phyloP scores from a whole-genome alignment of 2,329 filamentous ascomycete genomes.

The Claviceps maximensis region DNA sequence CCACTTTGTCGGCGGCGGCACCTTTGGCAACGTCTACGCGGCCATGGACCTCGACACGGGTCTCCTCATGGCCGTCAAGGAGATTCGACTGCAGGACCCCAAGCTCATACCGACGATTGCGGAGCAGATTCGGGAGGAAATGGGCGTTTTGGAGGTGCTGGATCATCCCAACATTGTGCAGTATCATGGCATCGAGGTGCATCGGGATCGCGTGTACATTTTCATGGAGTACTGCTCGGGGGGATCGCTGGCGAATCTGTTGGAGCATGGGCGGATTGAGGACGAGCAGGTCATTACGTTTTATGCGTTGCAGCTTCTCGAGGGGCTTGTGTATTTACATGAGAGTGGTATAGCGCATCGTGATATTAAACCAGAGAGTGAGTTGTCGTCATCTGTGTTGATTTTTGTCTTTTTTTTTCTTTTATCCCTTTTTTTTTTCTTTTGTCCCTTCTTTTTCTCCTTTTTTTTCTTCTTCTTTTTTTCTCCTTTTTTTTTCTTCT shows the following conservation, averaged over 20 bases:
- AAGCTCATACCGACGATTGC: constrained; percentile 92
- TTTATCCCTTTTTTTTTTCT: background rate
- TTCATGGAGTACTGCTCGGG: constrained; percentile 99
- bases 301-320: constrained; percentile 84
- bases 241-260: constrained; percentile 73
- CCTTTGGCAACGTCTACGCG: constrained; percentile 93
- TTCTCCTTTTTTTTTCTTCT: background rate
- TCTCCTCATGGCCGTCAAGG: constrained; percentile 96
- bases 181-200: constrained; percentile 95
- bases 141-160: constrained; percentile 87
- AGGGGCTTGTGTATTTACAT: constrained; percentile 87
- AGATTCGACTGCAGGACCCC: constrained; percentile 92
- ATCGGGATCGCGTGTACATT: constrained; percentile 98
- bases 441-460: background rate
- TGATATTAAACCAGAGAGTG: constrained; percentile 95
- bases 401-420: background rate
- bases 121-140: constrained; percentile 88
- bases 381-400: constrained; percentile 29
- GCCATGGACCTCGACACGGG: constrained; percentile 95
- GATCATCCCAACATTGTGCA: constrained; percentile 97
- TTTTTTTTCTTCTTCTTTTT: background rate
- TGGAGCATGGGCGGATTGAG: constrained; percentile 94
- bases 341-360: constrained; percentile 86
- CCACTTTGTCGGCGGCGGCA: constrained; percentile 93
- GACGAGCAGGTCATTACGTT: constrained; percentile 97